Conservation (phyloP, 2,329 filamentous ascomycete species). For the Fusarium annulatum region DNA sequence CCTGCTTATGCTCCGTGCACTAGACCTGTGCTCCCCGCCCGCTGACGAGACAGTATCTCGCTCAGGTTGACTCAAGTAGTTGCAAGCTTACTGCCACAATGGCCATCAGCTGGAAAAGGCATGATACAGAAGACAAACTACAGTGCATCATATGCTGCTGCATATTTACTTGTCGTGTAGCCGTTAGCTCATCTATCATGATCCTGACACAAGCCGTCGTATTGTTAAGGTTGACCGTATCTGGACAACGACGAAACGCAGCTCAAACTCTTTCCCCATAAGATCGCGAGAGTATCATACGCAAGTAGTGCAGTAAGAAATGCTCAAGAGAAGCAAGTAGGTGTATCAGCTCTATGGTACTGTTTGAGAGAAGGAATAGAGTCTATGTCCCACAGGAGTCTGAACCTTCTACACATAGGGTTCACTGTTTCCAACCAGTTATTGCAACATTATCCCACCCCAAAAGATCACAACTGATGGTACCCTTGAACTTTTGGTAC, state of each 20-base stretch:
- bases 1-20: neutral
- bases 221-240: neutral
- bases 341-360: too few relatives aligned
- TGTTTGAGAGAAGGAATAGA: neutral
- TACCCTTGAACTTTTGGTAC: conserved; percentile 9
- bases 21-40: neutral
- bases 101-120: neutral
- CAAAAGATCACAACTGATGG: neutral
- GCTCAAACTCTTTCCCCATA: neutral
- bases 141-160: neutral
- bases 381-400: neutral
- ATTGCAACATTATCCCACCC: conserved; percentile 2
- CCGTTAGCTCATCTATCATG: neutral
- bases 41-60: neutral
- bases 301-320: too few relatives aligned
- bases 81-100: neutral
- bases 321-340: too few relatives aligned
- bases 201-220: neutral
- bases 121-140: neutral
- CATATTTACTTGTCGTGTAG: neutral
- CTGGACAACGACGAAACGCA: neutral
- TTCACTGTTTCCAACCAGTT: neutral
- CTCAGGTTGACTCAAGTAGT: neutral
- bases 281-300: too few relatives aligned
- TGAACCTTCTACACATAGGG: neutral